Evolutionary conservation across 2,329 filamentous ascomycete species (phyloP).

Genomic region (Scolecobasidium constrictum): DNA sequence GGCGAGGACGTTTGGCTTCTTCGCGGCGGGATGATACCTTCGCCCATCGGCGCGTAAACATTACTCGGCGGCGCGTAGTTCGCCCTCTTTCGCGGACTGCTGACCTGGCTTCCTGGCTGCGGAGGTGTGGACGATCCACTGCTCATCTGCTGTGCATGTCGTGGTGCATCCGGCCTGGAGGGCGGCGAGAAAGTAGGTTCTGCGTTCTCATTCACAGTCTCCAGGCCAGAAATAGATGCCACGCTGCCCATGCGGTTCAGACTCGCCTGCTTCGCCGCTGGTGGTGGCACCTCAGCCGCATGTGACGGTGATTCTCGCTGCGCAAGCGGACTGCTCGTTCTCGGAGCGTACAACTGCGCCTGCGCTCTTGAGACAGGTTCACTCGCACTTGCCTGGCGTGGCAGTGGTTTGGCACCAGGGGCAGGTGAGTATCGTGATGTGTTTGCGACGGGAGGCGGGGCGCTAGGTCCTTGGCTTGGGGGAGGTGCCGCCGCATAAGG

Average conservation of each 20-base stretch:
- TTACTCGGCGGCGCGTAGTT: slow-evolving; percentile 6
- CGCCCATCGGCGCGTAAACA: slow-evolving; percentile 5
- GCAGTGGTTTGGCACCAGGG: slow-evolving; percentile 16
- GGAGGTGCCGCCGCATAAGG: slow-evolving; percentile 5
- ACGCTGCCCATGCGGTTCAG: neutral
- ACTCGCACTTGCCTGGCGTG: too few species aligned
- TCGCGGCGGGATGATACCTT: slow-evolving; percentile 25
- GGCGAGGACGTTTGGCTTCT: slow-evolving; percentile 51
- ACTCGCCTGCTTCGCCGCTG: neutral
- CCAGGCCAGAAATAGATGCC: slow-evolving; percentile 3
- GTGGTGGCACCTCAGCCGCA: neutral
- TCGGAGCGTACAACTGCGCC: slow-evolving; percentile 46
- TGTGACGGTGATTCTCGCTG: neutral
- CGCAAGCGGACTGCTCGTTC: slow-evolving; percentile 54
- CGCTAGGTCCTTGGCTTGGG: slow-evolving; percentile 12
- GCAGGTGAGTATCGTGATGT: slow-evolving; percentile 13
- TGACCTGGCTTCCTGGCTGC: slow-evolving; percentile 20
- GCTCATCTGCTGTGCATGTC: neutral
- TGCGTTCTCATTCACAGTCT: slow-evolving; percentile 7
- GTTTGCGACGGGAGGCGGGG: slow-evolving; percentile 21
- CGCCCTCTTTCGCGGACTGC: slow-evolving; percentile 27
- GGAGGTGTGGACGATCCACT: slow-evolving; percentile 6
- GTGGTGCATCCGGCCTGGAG: neutral
- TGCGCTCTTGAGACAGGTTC: neutral
- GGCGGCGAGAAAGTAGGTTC: neutral